Conservation (phyloP, 768 basidiomycete genomes). For the Rhizopogon vinicolor region DNA sequence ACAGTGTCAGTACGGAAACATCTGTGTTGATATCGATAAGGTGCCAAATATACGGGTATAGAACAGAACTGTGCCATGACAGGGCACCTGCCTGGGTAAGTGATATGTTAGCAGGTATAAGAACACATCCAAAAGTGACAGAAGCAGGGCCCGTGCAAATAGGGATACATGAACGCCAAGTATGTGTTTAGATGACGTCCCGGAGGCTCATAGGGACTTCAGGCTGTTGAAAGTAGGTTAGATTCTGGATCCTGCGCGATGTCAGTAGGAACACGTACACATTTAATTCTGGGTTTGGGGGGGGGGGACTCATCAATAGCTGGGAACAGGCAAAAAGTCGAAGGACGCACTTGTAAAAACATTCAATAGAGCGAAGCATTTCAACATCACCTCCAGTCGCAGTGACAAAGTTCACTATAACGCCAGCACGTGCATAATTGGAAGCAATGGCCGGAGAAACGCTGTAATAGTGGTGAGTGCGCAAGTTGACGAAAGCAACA, state of each 20-base stretch:
- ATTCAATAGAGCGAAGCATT: slow-evolving; percentile 97
- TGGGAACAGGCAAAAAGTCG: slow-evolving; percentile 1
- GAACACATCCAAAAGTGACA: slow-evolving; percentile 26
- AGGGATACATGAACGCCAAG: slow-evolving; percentile 75
- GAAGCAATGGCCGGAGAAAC: slow-evolving; percentile 87
- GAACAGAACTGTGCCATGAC: slow-evolving; percentile 32
- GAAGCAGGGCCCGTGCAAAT: slow-evolving; percentile 45
- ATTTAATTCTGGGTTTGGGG: slow-evolving; percentile 67
- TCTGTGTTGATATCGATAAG: slow-evolving; percentile 36
- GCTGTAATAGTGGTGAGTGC: slow-evolving; percentile 33
- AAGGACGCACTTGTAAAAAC: slow-evolving; percentile 84
- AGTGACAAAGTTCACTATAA: slow-evolving; percentile 95
- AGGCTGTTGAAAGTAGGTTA: slow-evolving; percentile 45
- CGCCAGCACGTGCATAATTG: slow-evolving; percentile 79
- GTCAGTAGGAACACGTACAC: slow-evolving; percentile 46
- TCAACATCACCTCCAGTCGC: slow-evolving; percentile 98
- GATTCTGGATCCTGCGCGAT: slow-evolving; percentile 7
- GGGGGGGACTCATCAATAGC: slow-evolving; percentile 9
- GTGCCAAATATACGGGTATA: slow-evolving; percentile 71
- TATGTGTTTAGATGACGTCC: slow-evolving; percentile 69
- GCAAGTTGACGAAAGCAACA: not conserved
- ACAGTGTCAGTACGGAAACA: slow-evolving; percentile 56
- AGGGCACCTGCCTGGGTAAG: slow-evolving; percentile 38
- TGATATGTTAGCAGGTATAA: slow-evolving; percentile 46
- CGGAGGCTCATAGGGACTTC: slow-evolving; percentile 90